Evolutionary conservation across 2,329 filamentous ascomycete species (phyloP), one percentile per base, ranked within the genome.

Genomic region (Sporothrix pseudoabietina): DNA sequence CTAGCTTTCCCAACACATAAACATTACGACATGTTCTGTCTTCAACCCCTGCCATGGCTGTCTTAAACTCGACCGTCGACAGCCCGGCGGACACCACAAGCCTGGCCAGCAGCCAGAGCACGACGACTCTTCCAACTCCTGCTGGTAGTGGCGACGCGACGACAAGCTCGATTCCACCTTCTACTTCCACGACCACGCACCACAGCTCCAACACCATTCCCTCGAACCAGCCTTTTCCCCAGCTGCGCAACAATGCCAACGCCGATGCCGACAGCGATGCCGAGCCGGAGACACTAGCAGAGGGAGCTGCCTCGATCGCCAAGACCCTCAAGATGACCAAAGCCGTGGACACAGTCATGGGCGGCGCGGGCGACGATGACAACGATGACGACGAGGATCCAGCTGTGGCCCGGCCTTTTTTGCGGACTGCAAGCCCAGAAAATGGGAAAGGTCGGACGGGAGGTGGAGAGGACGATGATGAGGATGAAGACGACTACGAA

Each of bases 381-480:
- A 85, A 86, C 71, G 87, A 88, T 75, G 86, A 88, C 75, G 87
- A 88, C 63, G 88, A 89, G 74, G 88, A 90, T 75, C 84, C 85
- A 9, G 85, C 86, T 0, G 84, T 89, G 49, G 87, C 87, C 32
- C 84, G 84, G 74, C 88, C 88, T 3, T 90, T 90, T 74, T 80
- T 87, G 32, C 85, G 88, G 65, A 87, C 84, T 3, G 84, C 83
- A 30, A 90, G 87, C 77, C 87, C 86, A 12, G 84, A 87, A 59
- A 71, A 74, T 16, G 72, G 74, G 55, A 80, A 83, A 8, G 26
- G 16, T 4, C 22, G 69, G 47, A n/a, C 71, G 26, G 22, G 77
- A 6, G 71, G 73, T 19, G 73, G 71, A 4, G 75, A 75, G 8
- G 68, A 74, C 63, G 77, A 77, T 52, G 77, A 78, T n/a, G 76